Conservation (phyloP, 306 rosid genomes). For the Cucumis melo region DNA sequence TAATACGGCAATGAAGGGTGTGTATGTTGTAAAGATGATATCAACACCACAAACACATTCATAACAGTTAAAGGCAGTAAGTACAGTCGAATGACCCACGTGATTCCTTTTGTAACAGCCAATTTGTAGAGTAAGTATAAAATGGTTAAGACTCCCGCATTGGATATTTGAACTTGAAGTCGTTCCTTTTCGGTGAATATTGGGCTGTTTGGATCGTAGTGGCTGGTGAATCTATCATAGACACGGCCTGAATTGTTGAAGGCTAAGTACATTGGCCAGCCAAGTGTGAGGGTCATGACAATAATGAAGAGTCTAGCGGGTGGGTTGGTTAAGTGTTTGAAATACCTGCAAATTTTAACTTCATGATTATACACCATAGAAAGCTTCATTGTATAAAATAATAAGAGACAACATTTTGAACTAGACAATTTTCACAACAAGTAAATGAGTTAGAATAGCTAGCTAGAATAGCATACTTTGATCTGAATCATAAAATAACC, state of each 20-base stretch:
- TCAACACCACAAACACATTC: conserved; percentile 50
- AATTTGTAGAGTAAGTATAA: conserved; percentile 21
- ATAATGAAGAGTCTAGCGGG: conserved; percentile 29
- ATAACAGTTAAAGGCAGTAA: conserved; percentile 40
- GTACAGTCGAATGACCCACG: conserved; percentile 32
- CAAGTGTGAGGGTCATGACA: conserved; percentile 33
- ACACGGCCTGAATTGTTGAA: conserved; percentile 45
- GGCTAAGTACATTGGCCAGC: conserved; percentile 64
- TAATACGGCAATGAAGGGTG: conserved; percentile 59
- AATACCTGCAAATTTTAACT: background rate
- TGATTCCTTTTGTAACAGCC: conserved; percentile 26
- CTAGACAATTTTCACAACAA: too few relatives aligned
- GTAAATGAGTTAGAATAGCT: too few relatives aligned
- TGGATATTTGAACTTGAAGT: conserved; percentile 31
- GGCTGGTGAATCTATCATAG: conserved; percentile 47
- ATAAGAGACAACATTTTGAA: too few relatives aligned
- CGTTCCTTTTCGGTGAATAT: conserved; percentile 39
- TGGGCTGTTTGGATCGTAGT: conserved; percentile 53
- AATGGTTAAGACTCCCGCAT: conserved; percentile 19
- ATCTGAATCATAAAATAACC: too few relatives aligned
- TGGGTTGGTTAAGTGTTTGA: conserved; percentile 43
- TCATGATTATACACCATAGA: too few relatives aligned
- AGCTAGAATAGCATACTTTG: too few relatives aligned
- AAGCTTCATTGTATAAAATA: too few relatives aligned
- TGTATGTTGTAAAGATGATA: conserved; percentile 65